A percentile compares a stretch with the other conserved stretches of the same genome.
Conservation (phyloP, 1,284 basidiomycete genomes). For the Ceratobasidium sp. region DNA sequence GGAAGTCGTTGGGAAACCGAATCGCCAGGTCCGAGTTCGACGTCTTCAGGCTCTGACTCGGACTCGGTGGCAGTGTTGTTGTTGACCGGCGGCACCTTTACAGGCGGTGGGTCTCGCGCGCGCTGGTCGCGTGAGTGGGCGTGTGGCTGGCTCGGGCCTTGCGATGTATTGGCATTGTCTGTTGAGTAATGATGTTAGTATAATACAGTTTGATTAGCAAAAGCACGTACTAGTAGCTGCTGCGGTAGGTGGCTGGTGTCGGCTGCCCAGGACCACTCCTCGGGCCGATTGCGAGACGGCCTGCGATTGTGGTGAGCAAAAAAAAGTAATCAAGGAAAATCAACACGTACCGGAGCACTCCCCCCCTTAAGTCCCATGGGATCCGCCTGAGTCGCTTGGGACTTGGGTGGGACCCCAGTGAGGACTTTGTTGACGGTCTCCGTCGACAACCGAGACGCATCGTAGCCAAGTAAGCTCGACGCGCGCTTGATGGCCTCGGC, state of each 20-base stretch:
- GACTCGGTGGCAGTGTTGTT: conserved; percentile 6
- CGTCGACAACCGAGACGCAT: neutral
- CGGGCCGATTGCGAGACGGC: neutral
- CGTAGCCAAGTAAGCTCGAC: neutral
- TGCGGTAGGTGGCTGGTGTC: neutral
- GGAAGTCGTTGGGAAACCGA: neutral
- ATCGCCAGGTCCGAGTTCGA: conserved; percentile 11
- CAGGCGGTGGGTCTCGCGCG: too few species aligned
- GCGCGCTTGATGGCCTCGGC: neutral
- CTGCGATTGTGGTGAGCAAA: neutral
- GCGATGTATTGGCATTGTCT: too few species aligned
- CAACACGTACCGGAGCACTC: conserved; percentile 7
- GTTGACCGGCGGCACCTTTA: neutral
- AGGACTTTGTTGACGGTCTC: neutral
- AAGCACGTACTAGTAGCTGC: neutral
- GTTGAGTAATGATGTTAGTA: too few species aligned
- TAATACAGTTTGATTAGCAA: too few species aligned
- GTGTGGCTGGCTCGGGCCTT: too few species aligned
- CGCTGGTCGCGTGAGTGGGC: too few species aligned
- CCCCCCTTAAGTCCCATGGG: conserved; percentile 14
- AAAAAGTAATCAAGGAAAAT: neutral
- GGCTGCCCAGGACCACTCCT: conserved; percentile 1
- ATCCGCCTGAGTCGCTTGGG: neutral
- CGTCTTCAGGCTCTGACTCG: neutral
- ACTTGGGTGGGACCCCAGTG: neutral